Evolutionary conservation across 768 basidiomycete species (phyloP), one percentile per base, ranked within the genome.

Genomic region (Pleurotus platypus): DNA sequence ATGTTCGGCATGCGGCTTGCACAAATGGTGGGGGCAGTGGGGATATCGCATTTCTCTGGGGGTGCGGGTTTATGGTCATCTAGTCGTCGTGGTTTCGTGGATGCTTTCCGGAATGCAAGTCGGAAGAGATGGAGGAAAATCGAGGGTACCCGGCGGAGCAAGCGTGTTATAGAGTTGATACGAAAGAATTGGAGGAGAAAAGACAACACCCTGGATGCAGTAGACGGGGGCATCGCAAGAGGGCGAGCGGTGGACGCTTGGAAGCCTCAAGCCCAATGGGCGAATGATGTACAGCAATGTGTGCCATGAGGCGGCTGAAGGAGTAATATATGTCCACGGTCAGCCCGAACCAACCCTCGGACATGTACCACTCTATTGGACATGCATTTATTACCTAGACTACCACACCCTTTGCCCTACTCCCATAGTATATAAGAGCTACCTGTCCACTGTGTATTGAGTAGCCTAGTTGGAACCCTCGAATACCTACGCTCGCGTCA

Each of bases 301-400:
- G 11, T 35, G 22, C 22, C 49, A 30, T 50, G 49, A 50, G 49
- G 49, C 49, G 6, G 42, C 30, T 48, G 46, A 48, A 50, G 30
- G 27, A 50, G 49, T 50, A 50, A 27, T 50, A 30, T 27, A 27
- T n/a, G 26, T 50, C 49, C 49, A 50, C 49, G 49, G 49, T 26
- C 20, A 20, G 20, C 20, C 20, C 20, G 20, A 20, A 20, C 20
- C 20, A 20, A 20, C 20, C 20, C 20, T 20, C 20, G 20, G 20
- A 20, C 20, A 20, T 20, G 20, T 20, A 20, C n/a, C n/a, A 26
- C 24, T 5, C 5, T 26, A 26, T 5, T 5, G 1, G 24, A 26
- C 24, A 26, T 26, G 24, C 5, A 5, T 26, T 26, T 26, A 26
- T 26, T 26, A 26, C 24, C 24, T 26, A 5, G 24, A 26, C 24